Evolutionary conservation across 2,329 filamentous ascomycete genomes (phyloP).

Genomic region (Tothia fuscella): DNA sequence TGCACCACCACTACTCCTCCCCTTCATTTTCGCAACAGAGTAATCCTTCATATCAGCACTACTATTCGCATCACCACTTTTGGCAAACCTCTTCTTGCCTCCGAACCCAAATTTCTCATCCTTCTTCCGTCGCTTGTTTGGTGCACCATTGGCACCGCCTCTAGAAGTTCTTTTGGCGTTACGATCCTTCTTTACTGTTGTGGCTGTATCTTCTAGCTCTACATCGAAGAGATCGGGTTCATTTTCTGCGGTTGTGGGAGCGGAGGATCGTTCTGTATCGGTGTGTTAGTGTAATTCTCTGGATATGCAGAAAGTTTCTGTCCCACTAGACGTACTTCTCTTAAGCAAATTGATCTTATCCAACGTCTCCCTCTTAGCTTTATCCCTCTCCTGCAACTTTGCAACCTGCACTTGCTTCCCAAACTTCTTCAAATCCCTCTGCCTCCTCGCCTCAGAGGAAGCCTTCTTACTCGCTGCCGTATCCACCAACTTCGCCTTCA

Average conservation of each 20-base stretch:
- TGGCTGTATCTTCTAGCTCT: constrained; percentile 59
- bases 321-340: constrained; percentile 59
- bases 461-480: constrained; percentile 90
- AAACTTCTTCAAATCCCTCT: constrained; percentile 96
- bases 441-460: constrained; percentile 76
- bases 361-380: constrained; percentile 82
- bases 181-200: constrained; percentile 33
- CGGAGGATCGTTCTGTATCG: constrained; percentile 7
- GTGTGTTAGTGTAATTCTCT: background rate
- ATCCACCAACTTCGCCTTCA: constrained; percentile 86
- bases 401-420: constrained; percentile 96
- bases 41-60: constrained; percentile 72
- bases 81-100: constrained; percentile 83
- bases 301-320: constrained; percentile 34
- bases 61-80: constrained; percentile 80
- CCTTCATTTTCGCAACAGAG: constrained; percentile 77
- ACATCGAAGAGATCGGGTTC: constrained; percentile 89
- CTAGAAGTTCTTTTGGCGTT: constrained; percentile 28
- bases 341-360: constrained; percentile 94
- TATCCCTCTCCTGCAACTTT: constrained; percentile 86
- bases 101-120: constrained; percentile 91
- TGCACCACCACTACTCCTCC: constrained; percentile 14
- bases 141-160: constrained; percentile 25
- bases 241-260: constrained; percentile 27
- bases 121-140: constrained; percentile 83